Conservation (phyloP, 2,329 filamentous ascomycete genomes). For the Verticillium tricorpus region DNA sequence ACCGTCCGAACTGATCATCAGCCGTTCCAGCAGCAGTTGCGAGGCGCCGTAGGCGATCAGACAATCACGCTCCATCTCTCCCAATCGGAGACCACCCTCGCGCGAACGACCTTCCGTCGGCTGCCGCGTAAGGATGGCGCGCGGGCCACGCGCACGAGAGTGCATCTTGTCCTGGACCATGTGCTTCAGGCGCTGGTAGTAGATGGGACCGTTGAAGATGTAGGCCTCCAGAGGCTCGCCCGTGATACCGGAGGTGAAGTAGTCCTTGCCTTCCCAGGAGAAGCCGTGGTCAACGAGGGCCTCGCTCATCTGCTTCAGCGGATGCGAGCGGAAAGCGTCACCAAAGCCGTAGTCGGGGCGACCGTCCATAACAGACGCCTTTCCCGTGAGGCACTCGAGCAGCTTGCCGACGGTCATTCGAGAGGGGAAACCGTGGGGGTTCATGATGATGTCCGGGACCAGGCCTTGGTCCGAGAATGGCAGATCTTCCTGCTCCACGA, state of each 20-base stretch:
- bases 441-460: constrained; percentile 99
- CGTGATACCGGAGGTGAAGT: constrained; percentile 90
- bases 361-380: constrained; percentile 83
- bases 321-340: constrained; percentile 76
- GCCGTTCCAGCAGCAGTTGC: constrained; percentile 83
- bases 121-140: constrained; percentile 88
- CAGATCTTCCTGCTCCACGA: constrained; percentile 94
- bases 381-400: constrained; percentile 89
- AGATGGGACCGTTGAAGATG: constrained; percentile 98
- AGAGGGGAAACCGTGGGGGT: constrained; percentile 98
- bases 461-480: constrained; percentile 90
- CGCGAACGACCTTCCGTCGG: constrained; percentile 93
- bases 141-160: constrained; percentile 82
- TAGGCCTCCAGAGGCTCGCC: constrained; percentile 92
- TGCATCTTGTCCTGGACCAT: constrained; percentile 99
- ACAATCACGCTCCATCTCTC: constrained; percentile 99
- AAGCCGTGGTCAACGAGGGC: constrained; percentile 85
- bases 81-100: constrained; percentile 85
- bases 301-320: constrained; percentile 84
- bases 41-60: constrained; percentile 94
- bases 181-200: constrained; percentile 99
- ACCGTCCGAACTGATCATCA: constrained; percentile 92
- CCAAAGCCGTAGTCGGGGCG: constrained; percentile 79
- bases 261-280: constrained; percentile 96
- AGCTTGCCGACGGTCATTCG: constrained; percentile 99